phyloP scores from a whole-genome alignment of 2,329 filamentous ascomycete genomes.

The Cercospora nicotianae region DNA sequence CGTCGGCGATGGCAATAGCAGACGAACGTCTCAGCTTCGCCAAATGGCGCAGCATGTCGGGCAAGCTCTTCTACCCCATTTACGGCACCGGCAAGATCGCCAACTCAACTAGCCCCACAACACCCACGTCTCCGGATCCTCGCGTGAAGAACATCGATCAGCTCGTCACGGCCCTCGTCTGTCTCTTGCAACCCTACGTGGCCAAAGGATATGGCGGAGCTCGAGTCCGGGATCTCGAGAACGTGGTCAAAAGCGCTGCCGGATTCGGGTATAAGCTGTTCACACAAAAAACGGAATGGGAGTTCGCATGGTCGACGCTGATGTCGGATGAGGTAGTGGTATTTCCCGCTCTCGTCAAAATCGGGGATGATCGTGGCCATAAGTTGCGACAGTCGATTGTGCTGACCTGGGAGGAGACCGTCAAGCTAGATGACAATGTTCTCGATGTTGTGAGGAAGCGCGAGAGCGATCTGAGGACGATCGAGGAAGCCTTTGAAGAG shows the following conservation, averaged over 20 bases:
- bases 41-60: conserved; percentile 22
- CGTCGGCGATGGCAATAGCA: conserved; percentile 1
- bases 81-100: conserved; percentile 13
- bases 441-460: conserved; percentile 19
- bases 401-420: conserved; percentile 16
- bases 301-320: conserved; percentile 25
- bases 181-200: conserved; percentile 20
- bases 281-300: conserved; percentile 24
- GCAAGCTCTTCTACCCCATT: conserved; percentile 14
- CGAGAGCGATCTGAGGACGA: conserved; percentile 6
- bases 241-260: conserved; percentile 20
- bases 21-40: conserved; percentile 16
- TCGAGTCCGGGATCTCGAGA: conserved; percentile 21
- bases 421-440: conserved; percentile 10
- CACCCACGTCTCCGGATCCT: conserved; percentile 13
- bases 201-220: conserved; percentile 19
- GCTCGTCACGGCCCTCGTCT: conserved; percentile 14
- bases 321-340: conserved; percentile 23
- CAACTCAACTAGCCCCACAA: neutral
- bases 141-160: conserved; percentile 19
- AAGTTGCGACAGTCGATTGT: conserved; percentile 20
- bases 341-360: conserved; percentile 25
- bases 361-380: conserved; percentile 21
- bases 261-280: conserved; percentile 26
- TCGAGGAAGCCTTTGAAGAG: neutral